Percentiles rank a stretch among this genome's conserved stretches.
phyloP scores from a whole-genome alignment of 2,329 filamentous ascomycete genomes.

The Hymenoscyphus infarciens region DNA sequence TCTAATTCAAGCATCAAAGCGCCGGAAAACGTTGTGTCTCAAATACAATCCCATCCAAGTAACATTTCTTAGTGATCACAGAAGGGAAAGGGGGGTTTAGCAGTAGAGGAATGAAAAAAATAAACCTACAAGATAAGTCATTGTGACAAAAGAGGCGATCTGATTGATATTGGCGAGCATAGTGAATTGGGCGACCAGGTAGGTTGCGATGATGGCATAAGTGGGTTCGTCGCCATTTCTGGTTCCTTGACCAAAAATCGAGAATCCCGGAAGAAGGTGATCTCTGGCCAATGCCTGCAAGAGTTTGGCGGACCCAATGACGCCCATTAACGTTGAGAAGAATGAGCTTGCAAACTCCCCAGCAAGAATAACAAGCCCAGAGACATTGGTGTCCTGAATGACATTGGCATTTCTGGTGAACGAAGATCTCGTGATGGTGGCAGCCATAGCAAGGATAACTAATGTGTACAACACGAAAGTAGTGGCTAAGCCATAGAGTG shows the following conservation, averaged over 20 bases:
- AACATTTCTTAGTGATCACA: neutral
- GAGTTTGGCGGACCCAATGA: conserved; percentile 80
- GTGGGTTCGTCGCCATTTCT: conserved; percentile 70
- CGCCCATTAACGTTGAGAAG: conserved; percentile 83
- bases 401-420: conserved; percentile 68
- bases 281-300: conserved; percentile 80
- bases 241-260: conserved; percentile 70
- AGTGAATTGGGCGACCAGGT: conserved; percentile 70
- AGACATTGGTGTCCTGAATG: conserved; percentile 78
- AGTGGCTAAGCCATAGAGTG: conserved; percentile 69
- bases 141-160: conserved; percentile 85
- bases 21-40: neutral
- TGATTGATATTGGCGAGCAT: conserved; percentile 82
- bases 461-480: conserved; percentile 74
- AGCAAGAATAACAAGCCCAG: conserved; percentile 66
- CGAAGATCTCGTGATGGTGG: conserved; percentile 69
- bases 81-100: neutral
- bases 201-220: conserved; percentile 73
- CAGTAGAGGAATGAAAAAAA: neutral
- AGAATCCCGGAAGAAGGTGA: conserved; percentile 71
- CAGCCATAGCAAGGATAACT: conserved; percentile 75
- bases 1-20: neutral
- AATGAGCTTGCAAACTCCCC: conserved; percentile 80
- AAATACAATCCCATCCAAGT: neutral
- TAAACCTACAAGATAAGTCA: conserved; percentile 68